Percentiles rank a stretch among this genome's conserved stretches.
These are phyloP conservation scores for Monosporascus sp. DNA, from an alignment of 2,329 filamentous ascomycete genomes.

Conservation along the genomic window DNA sequence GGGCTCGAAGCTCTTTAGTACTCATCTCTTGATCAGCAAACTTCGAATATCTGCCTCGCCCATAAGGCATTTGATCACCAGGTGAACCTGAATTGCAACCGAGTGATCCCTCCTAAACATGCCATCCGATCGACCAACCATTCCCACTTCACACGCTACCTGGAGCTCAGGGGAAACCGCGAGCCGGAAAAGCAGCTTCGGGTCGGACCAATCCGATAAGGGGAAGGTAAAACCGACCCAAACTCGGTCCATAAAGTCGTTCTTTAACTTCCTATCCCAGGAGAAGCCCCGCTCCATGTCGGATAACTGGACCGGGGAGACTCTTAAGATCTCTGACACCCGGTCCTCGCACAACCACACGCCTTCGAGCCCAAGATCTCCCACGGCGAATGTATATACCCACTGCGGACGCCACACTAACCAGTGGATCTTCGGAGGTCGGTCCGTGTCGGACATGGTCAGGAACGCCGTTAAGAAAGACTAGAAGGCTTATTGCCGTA, in stretches of 20 bases:
- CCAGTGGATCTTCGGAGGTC: slow-evolving; percentile 47
- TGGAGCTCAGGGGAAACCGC: slow-evolving; percentile 10
- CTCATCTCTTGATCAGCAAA: slow-evolving; percentile 1
- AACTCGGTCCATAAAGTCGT: background rate
- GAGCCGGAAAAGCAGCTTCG: slow-evolving; percentile 19
- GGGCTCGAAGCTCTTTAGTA: background rate
- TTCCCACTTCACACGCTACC: slow-evolving; percentile 11
- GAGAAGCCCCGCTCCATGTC: background rate
- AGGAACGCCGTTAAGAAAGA: slow-evolving; percentile 33
- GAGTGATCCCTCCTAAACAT: slow-evolving; percentile 10
- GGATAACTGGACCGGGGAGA: slow-evolving; percentile 7
- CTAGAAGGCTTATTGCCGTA: slow-evolving; percentile 6
- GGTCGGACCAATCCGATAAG: slow-evolving; percentile 16
- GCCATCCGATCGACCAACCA: slow-evolving; percentile 12
- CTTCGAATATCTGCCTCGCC: background rate
- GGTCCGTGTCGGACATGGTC: slow-evolving; percentile 39
- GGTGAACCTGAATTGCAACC: background rate
- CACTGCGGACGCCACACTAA: slow-evolving; percentile 51
- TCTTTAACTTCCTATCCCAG: slow-evolving; percentile 6
- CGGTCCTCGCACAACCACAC: slow-evolving; percentile 7
- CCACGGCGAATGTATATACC: slow-evolving; percentile 46
- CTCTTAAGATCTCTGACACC: slow-evolving; percentile 3
- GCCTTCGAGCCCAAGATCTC: slow-evolving; percentile 20
- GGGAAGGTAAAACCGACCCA: slow-evolving; percentile 16
- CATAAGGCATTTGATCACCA: background rate